Evolutionary conservation across 805 yeast genomes (phyloP), one percentile per base, ranked within the genome.

Genomic region (Barnettozyma californica): DNA sequence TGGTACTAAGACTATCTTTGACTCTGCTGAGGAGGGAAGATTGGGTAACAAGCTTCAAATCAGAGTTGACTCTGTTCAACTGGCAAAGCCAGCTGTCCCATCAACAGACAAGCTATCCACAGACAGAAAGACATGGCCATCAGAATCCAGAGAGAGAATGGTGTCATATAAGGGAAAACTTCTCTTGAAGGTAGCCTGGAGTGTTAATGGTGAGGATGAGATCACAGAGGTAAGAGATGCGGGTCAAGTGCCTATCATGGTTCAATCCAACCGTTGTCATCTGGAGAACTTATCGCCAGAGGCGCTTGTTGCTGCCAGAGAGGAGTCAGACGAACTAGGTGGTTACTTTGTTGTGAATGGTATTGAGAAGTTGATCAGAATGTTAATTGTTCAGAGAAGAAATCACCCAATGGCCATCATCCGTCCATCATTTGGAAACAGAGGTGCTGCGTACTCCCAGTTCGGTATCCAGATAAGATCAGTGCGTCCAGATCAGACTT

Each of bases 391-490:
- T 18, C 99, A 92, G 71, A 84, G 98, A 68, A 80, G 99, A 69
- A 94, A 94, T 67, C 97, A 91, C 65, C 96, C 98, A 21, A 89
- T 94, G 97, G 98, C 98, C 11, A 81, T 94, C 60, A 84, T 90
- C 51, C 88, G 99, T 72, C 95, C 96, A 31, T 87, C 96, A 10
- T 94, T 92, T 63, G 84, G 84, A 44, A 90, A 90, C 71, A 84
- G 99, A 77, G 99, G 99, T 62, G 85, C 92, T 7, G 70, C 88
- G 8, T 94, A 94, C 70, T 74, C 96, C 37, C 81, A 83, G 51
- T 94, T 69, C 58, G 99, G 99, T 83, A 81, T 94, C 53, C 97
- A 91, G 72, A 85, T 94, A 53, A 81, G 99, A 71, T 81, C 85
- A 53, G 97, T 90, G 2, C 81, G 99, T 65, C 95, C 96, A 4